These are phyloP conservation scores for Termitomyces sp. DNA, from an alignment of 768 basidiomycete species.

Conservation along the genomic window DNA sequence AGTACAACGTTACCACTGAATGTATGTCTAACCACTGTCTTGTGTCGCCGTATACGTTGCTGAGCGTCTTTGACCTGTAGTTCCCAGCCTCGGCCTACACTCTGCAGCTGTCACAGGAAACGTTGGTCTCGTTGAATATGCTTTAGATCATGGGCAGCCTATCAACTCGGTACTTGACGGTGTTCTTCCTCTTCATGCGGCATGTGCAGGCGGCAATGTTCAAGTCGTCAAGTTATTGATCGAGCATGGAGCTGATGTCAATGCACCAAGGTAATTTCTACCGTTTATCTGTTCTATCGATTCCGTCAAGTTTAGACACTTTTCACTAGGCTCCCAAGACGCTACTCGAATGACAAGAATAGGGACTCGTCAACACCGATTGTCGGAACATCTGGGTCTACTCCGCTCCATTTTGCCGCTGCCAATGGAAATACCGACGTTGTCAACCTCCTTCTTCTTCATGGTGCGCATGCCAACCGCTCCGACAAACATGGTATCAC, in stretches of 20 bases:
- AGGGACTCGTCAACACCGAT: conserved; percentile 68
- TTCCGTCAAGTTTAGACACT: conserved; percentile 4
- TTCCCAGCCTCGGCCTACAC: conserved; percentile 75
- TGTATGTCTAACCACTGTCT: conserved; percentile 35
- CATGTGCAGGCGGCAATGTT: conserved; percentile 87
- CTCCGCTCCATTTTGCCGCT: conserved; percentile 95
- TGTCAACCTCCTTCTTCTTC: conserved; percentile 75
- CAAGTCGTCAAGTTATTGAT: conserved; percentile 86
- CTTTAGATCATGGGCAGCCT: conserved; percentile 91
- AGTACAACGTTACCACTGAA: conserved; percentile 58
- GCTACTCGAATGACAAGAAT: conserved; percentile 69
- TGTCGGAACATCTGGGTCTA: conserved; percentile 83
- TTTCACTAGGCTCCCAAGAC: conserved; percentile 59
- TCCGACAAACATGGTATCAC: conserved; percentile 92
- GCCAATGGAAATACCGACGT: conserved; percentile 88
- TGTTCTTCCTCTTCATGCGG: conserved; percentile 95
- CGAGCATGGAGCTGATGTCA: conserved; percentile 96
- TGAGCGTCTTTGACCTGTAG: conserved; percentile 33
- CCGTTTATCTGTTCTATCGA: conserved; percentile 8
- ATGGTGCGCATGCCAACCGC: conserved; percentile 79
- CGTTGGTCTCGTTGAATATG: conserved; percentile 90
- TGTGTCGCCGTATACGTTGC: conserved; percentile 4
- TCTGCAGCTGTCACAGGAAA: conserved; percentile 83
- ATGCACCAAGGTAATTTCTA: conserved; percentile 74
- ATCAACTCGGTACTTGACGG: conserved; percentile 96